Evolutionary conservation across 331 rosid species (phyloP), one percentile per base, ranked within the genome.

Genomic region (Malus hybrid): DNA sequence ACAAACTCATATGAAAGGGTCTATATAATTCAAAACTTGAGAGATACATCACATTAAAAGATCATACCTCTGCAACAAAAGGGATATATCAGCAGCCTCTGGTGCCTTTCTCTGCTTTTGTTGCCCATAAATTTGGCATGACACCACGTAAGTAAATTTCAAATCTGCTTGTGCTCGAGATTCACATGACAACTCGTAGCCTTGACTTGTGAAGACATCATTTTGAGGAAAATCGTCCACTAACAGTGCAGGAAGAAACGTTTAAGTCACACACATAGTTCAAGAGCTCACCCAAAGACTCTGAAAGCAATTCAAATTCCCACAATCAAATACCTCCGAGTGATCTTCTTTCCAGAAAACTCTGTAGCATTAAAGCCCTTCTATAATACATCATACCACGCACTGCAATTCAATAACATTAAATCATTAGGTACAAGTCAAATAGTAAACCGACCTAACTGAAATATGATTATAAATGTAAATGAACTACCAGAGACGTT

Each of bases 351-450:
- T 94, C 99, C 79, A 92, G 42, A 83, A 71, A 90, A 81, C 99
- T 94, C 86, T 94, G 97, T 80, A 94, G 86, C 97, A 94, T 92
- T 80, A 94, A 84, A 73, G 99, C 99, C 84, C 89, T 92, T 80
- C 99, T 90, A 77, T 94, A 94, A 80, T 94, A 94, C 99, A 94
- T 94, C 99, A 94, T 94, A 57, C 99, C 99, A 7, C 99, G 97
- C 80, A 94, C 99, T 94, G 87, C 78, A 82, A 80, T 79, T 69
- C 76, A 70, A 57, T 60, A 75, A 65, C 75, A 75, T 42, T 3
- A 80, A n/a, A 73, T 33, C 39, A 76, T 72, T 50, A 71, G 50
- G 54, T 74, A 60, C 31, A 75, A 67, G 46, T 19, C 3, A 60
- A 39, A 69, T 59, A 44, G 15, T 65, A 69, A 77, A 74, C 63